Evolutionary conservation across 179 eudicot species (phyloP), one percentile per base, ranked within the genome.

Genomic region (Vitellaria paradoxa): DNA sequence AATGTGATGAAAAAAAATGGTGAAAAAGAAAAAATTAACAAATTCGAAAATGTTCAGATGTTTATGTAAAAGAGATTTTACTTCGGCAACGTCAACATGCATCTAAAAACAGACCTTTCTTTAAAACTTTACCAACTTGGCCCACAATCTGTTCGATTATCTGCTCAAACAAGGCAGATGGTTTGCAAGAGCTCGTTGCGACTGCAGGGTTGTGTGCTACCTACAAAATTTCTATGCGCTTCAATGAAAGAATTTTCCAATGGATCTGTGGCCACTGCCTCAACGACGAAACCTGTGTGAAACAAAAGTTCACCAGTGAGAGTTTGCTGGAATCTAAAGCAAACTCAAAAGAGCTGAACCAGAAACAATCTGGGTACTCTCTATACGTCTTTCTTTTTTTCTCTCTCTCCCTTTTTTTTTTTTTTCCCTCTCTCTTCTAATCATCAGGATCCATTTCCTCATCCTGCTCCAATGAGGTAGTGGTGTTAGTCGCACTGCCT

Each of bases 361-460:
- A 17, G 65, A 47, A 67, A 70, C n/a, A 63, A 74, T 77, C 74
- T 70, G 40, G 40, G 47, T 21, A 57, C 61, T 59, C 71, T 66
- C 49, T 40, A 14, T 65, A 26, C 52, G 17, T 30, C 42, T 55
- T 20, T 37, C 37, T 30, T 30, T 30, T 30, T 30, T 30, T 30
- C 2, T 30, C 37, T 30, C 37, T 30, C 2, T 30, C 2, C n/a
- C n/a, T n/a, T 30, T 30, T 30, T 30, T 30, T 30, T 30, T 2
- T 30, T 2, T 30, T 30, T 30, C 2, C 2, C 1, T 30, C 2
- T 30, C 37, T 30, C 37, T 17, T 30, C 81, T 91, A 93, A 82
- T 93, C 98, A 57, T 92, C 84, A 3, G 97, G 93, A 78, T 96
- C 99, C 99, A 93, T 91, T 84, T 92, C 97, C 82, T 90, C 98